These are phyloP conservation scores for Chenopodium formosanum DNA, from an alignment of 148 eudicot genomes.

Conservation along the genomic window DNA sequence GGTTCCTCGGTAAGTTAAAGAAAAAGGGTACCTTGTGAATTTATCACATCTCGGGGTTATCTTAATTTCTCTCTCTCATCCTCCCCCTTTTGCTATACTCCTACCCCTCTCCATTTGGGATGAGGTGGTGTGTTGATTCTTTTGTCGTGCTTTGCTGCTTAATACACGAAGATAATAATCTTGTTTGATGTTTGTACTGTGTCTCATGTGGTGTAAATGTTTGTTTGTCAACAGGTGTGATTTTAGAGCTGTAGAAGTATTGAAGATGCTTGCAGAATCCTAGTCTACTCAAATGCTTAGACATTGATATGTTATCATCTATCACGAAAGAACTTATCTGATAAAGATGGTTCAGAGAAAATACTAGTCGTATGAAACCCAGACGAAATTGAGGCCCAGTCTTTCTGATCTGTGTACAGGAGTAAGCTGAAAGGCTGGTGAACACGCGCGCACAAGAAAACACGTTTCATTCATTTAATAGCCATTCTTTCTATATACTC, in stretches of 20 bases:
- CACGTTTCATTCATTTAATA: background rate
- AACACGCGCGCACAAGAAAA: background rate
- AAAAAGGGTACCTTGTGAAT: background rate
- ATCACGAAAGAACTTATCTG: background rate
- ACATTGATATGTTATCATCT: background rate
- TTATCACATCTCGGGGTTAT: background rate
- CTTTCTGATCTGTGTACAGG: conserved; percentile 9
- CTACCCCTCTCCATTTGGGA: background rate
- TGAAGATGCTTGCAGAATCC: conserved; percentile 4
- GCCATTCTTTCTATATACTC: background rate
- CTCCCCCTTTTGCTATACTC: background rate
- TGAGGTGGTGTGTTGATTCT: background rate
- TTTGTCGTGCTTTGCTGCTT: background rate
- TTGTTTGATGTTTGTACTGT: background rate
- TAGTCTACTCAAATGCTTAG: background rate
- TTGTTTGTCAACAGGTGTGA: conserved; percentile 31
- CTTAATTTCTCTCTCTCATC: background rate
- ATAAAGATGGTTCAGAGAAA: background rate
- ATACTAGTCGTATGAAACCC: background rate
- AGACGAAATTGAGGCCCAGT: background rate
- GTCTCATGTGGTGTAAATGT: background rate
- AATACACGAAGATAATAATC: background rate
- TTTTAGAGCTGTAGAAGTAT: conserved; percentile 11
- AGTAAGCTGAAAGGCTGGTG: background rate
- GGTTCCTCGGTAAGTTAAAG: background rate